Conservation (phyloP, 2,329 filamentous ascomycete genomes). For the Penicillium psychrosexuale region DNA sequence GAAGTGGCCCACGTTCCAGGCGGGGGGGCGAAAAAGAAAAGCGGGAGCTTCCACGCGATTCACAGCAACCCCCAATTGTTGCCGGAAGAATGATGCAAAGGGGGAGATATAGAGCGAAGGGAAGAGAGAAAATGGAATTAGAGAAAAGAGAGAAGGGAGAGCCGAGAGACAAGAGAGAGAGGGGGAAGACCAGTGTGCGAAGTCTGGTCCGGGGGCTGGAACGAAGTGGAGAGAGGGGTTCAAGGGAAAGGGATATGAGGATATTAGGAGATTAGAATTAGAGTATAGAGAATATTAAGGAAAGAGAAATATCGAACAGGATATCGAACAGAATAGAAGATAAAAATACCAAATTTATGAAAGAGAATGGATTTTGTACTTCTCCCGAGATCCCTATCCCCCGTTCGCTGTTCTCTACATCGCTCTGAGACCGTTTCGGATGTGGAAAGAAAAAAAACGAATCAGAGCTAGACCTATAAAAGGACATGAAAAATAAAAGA, state of each 20-base stretch:
- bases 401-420: neutral
- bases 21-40: slow-evolving; percentile 9
- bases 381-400: neutral
- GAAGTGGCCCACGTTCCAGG: slow-evolving; percentile 19
- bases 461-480: neutral
- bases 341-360: neutral
- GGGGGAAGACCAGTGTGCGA: slow-evolving; percentile 14
- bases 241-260: neutral
- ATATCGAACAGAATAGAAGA: neutral
- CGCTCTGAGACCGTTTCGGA: neutral
- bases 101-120: neutral
- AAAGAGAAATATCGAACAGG: neutral
- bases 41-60: slow-evolving; percentile 8
- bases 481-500: neutral
- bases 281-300: neutral
- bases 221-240: slow-evolving; percentile 17
- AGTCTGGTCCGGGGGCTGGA: slow-evolving; percentile 22
- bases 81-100: neutral
- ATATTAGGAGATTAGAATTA: no score
- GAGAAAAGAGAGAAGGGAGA: neutral
- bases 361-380: neutral
- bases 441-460: neutral
- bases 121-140: neutral
- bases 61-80: slow-evolving; percentile 8
- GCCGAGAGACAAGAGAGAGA: neutral